Base-by-base conservation (phyloP, 768 basidiomycete species). In the Galerina marginata region DNA sequence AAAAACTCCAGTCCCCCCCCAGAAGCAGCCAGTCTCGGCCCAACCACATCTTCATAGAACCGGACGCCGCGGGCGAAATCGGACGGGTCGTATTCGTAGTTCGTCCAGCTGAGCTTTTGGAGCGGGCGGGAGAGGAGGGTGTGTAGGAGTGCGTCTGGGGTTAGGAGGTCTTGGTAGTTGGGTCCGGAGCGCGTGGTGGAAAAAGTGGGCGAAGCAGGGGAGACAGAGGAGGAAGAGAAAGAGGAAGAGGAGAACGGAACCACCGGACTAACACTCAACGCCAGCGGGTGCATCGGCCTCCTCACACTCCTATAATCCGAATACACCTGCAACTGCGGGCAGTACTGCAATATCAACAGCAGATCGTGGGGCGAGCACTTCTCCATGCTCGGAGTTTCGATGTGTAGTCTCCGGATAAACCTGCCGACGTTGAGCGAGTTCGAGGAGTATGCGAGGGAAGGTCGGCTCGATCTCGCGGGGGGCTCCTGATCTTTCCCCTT, bases 41-140 rank as follows among this genome's bases (percentile, higher is more conserved):
- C 83, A 66, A 86, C 82, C 69, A 86, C 81, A 42, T 83, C 82
- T 23, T 79, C 75, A 58, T 86, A 86, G 60, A 79, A 78, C 1
- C 83, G 81, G 1, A 83, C 76, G 53, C 89, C 87, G 58, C 61
- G 61, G 4, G 62, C 67, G 26, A 66, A 70, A 55, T 74, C 70
- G 3, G 58, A 47, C 3, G 59, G 57, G 52, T 73, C 70, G 46
- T 76, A 69, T 36, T 86, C 88, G 65, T 92, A 92, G 67, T 85
- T 90, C 38, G 90, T 91, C 83, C 88, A 90, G 25, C 84, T 86
- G 12, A 92, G 76, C 29, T 85, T 76, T 4, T 84, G 82, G 38
- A 92, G 77, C 75, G 84, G 48, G 80, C 84, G 62, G 25, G 65
- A 57, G 23, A 74, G 67, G 26, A 91, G 83, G 10, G 85, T 81